These are phyloP conservation scores for Dactylellina haptotyla DNA, from an alignment of 2,329 filamentous ascomycete species.

Conservation along the genomic window DNA sequence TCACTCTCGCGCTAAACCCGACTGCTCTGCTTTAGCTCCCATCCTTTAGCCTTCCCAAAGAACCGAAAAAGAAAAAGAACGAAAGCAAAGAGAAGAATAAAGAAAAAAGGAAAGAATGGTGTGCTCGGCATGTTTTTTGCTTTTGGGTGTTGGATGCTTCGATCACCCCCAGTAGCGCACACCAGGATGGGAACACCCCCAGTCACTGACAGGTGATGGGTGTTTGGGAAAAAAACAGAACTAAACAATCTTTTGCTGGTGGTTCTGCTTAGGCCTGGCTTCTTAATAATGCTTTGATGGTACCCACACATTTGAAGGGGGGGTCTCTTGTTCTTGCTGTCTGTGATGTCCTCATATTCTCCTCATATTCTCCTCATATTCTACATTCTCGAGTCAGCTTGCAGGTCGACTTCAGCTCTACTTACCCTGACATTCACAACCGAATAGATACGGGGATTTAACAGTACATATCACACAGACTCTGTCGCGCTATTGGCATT, in stretches of 20 bases:
- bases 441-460: constrained; percentile 34
- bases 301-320: constrained; percentile 35
- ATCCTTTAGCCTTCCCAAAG: constrained; percentile 10
- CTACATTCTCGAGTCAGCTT: constrained; percentile 4
- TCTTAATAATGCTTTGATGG: constrained; percentile 52
- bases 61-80: constrained; percentile 16
- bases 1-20: constrained; percentile 53
- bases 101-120: constrained; percentile 30
- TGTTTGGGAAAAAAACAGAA: constrained; percentile 44
- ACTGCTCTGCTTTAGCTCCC: constrained; percentile 37
- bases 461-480: constrained; percentile 25
- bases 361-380: too few relatives aligned
- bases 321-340: constrained; percentile 18
- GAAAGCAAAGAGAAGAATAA: too few relatives aligned
- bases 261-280: constrained; percentile 15
- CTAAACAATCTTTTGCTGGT: constrained; percentile 26
- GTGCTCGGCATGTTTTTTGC: constrained; percentile 45
- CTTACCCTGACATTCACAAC: constrained; percentile 35
- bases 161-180: constrained; percentile 35
- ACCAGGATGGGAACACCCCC: constrained; percentile 39
- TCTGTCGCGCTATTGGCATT: constrained; percentile 30
- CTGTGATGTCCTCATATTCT: constrained; percentile 35
- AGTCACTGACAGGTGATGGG: constrained; percentile 51
- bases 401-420: constrained; percentile 21
- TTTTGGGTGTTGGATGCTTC: constrained; percentile 43